phyloP scores from a whole-genome alignment of 345 rosid genomes.

The Pistacia vera region DNA sequence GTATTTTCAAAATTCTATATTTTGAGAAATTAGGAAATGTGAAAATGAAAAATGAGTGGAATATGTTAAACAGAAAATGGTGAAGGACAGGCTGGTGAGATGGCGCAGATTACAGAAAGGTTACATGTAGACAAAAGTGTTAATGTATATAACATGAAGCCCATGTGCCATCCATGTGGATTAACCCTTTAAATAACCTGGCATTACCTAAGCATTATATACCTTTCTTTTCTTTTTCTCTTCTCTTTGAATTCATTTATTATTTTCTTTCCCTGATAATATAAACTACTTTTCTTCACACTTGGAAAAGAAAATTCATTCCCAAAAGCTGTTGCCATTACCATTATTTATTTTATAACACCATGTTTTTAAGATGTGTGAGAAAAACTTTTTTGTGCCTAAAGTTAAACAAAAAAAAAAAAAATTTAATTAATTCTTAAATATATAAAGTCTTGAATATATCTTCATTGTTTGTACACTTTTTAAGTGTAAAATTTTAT shows the following conservation, averaged over 20 bases:
- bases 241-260: neutral
- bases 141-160: slow-evolving; percentile 22
- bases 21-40: too few species aligned
- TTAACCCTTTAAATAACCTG: slow-evolving; percentile 26
- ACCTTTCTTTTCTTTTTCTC: neutral
- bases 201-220: slow-evolving; percentile 19
- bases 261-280: neutral
- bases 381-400: too few species aligned
- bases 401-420: too few species aligned
- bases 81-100: neutral
- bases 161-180: slow-evolving; percentile 40
- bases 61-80: neutral
- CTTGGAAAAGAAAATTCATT: neutral
- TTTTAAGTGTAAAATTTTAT: too few species aligned
- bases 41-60: too few species aligned
- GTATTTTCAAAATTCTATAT: too few species aligned
- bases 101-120: slow-evolving; percentile 6
- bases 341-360: too few species aligned
- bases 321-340: neutral
- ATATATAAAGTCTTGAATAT: too few species aligned
- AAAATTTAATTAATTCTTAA: too few species aligned
- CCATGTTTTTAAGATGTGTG: too few species aligned
- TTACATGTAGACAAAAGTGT: slow-evolving; percentile 14
- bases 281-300: neutral
- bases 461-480: too few species aligned